These are phyloP conservation scores for Fusarium phyllophilum DNA, from an alignment of 2,329 filamentous ascomycete species.

Conservation along the genomic window DNA sequence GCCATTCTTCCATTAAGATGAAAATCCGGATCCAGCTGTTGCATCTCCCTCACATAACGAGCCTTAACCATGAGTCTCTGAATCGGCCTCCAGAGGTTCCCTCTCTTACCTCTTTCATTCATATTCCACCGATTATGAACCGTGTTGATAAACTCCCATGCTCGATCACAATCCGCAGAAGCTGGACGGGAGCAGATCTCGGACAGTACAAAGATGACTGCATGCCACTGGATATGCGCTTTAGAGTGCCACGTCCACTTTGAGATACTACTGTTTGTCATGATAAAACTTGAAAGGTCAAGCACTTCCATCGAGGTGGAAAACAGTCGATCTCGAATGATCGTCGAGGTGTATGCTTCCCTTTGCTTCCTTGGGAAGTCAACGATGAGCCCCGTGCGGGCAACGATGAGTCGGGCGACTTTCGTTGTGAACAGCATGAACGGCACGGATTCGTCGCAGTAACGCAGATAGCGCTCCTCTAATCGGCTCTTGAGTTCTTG, in stretches of 20 bases:
- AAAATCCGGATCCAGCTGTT: neutral
- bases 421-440: neutral
- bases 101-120: neutral
- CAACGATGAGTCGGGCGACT: neutral
- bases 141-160: neutral
- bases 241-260: constrained; percentile 9
- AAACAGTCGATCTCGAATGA: neutral
- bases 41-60: neutral
- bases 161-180: neutral
- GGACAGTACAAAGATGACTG: neutral
- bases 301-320: neutral
- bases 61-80: neutral
- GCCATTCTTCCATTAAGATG: neutral
- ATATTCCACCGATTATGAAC: neutral
- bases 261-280: neutral
- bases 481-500: neutral
- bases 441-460: neutral
- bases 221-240: neutral
- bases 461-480: neutral
- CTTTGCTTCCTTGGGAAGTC: neutral
- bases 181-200: neutral
- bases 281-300: neutral
- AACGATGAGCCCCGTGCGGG: neutral
- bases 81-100: neutral
- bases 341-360: rapidly evolving